Evolutionary conservation across 2,329 filamentous ascomycete species (phyloP), one percentile per base, ranked within the genome.

Genomic region (Phialophora tarda): DNA sequence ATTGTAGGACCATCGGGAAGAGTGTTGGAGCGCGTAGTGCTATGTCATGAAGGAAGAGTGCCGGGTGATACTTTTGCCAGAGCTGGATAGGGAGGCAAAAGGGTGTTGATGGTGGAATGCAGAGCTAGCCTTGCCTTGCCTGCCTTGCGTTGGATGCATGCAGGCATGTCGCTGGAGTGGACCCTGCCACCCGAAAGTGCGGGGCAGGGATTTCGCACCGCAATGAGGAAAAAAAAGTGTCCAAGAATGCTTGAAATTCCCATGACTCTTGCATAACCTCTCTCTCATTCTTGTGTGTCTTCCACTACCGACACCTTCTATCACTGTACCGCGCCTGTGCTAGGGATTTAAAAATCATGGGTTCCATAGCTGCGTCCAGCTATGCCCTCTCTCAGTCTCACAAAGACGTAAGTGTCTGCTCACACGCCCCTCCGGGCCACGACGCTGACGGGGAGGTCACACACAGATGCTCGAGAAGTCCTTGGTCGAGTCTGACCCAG

Each of bases 381-480:
- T 90, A 90, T 82, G 88, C 88, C 74, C 84, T 90, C 63, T 84
- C 88, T 69, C 80, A 87, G 78, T 82, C 86, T 77, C 88, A 90
- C 82, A 82, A 86, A 81, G 87, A 89, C 75, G 86, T 88, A 78
- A 77, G 85, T 80, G 54, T 44, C 57, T 62, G 50, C 28, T 21
- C 53, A 55, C 17, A 30, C 28, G 24, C 28, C 11, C n/a, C 17
- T 28, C 30, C 12, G 28, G 17, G 24, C 11, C 30, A 21, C 48
- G 11, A 23, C 17, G 23, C 65, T 68, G 59, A 66, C 59, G 68
- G 64, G 14, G n/a, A 28, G 8, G 28, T 10, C 17, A 30, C 24
- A 73, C 75, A 74, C 75, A 97, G 93, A 89, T 98, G 88, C 92
- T 99, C 84, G 91, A 98, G 88, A 95, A 92, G 85, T 91, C 92